Percentiles rank a stretch among this genome's conserved stretches.
These are phyloP conservation scores for Leccinum variicolor DNA, from an alignment of 768 basidiomycete species.

Conservation along the genomic window DNA sequence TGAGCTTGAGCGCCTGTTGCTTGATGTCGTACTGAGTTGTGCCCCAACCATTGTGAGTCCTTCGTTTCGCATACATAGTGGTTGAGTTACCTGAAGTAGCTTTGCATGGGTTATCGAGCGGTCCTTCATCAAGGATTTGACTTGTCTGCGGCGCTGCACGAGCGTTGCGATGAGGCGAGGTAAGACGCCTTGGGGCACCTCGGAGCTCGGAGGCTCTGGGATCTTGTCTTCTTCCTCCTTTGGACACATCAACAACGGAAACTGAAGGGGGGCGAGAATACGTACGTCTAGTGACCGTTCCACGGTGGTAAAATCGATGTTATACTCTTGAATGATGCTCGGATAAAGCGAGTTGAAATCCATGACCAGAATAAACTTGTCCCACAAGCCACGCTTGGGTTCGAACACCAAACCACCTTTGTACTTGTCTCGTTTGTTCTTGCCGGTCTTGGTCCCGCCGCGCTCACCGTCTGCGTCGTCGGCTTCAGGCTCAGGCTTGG, in stretches of 20 bases:
- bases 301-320: conserved; percentile 98
- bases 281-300: conserved; percentile 62
- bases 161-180: conserved; percentile 97
- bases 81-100: conserved; percentile 68
- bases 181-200: conserved; percentile 81
- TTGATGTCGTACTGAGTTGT: conserved; percentile 85
- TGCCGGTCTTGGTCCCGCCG: conserved; percentile 44
- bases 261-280: background rate
- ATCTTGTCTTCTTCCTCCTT: conserved; percentile 77
- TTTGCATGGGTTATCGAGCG: conserved; percentile 67
- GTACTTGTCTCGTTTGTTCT: conserved; percentile 88
- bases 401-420: conserved; percentile 98
- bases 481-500: conserved; percentile 46
- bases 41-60: background rate
- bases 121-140: conserved; percentile 95
- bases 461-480: conserved; percentile 54
- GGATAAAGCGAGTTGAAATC: conserved; percentile 99
- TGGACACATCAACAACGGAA: background rate
- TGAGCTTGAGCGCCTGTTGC: conserved; percentile 94
- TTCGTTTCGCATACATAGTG: background rate
- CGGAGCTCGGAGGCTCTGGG: conserved; percentile 78
- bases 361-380: conserved; percentile 97
- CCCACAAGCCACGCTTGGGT: conserved; percentile 94
- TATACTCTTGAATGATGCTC: conserved; percentile 99
- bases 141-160: conserved; percentile 83